Conservation (phyloP, 352 stramenopile species). For the Phytopythium litorale region DNA sequence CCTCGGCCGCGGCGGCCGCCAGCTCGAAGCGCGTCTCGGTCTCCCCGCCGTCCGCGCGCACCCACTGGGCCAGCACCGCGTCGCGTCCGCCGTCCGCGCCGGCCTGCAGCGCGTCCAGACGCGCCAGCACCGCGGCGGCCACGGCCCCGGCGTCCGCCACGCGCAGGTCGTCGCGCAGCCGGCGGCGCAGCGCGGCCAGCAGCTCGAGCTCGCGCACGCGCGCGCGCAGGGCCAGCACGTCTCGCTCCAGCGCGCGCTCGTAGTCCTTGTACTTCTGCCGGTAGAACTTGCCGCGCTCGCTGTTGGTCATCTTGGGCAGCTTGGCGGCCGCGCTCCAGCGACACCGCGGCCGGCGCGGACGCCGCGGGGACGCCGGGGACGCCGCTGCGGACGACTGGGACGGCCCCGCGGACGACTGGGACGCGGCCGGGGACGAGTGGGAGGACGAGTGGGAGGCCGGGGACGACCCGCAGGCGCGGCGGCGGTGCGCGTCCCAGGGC, state of each 20-base stretch:
- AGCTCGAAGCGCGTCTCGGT: constrained; percentile 4
- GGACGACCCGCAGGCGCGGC: neutral
- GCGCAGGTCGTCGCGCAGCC: constrained; percentile 10
- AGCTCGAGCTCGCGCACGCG: constrained; percentile 37
- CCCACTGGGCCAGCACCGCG: neutral
- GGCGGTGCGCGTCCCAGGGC: neutral
- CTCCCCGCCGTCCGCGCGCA: neutral
- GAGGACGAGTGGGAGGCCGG: too few species aligned
- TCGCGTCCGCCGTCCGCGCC: neutral
- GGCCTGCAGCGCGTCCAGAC: neutral
- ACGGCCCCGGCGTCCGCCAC: neutral
- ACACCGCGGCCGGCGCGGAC: neutral
- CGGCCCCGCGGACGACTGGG: too few species aligned
- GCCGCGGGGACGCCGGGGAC: neutral
- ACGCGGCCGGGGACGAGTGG: too few species aligned
- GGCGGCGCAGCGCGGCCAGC: constrained; percentile 29
- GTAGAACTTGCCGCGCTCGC: constrained; percentile 66
- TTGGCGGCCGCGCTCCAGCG: constrained; percentile 18
- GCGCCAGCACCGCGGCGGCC: neutral
- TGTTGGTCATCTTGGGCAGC: constrained; percentile 65
- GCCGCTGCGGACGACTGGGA: neutral
- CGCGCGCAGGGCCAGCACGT: constrained; percentile 23
- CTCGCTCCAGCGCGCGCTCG: constrained; percentile 33
- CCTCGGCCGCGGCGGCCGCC: neutral
- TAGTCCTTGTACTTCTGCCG: constrained; percentile 57